A percentile compares a stretch with the other conserved stretches of the same genome.
Conservation (phyloP, 306 rosid genomes). For the Spatholobus suberectus region DNA sequence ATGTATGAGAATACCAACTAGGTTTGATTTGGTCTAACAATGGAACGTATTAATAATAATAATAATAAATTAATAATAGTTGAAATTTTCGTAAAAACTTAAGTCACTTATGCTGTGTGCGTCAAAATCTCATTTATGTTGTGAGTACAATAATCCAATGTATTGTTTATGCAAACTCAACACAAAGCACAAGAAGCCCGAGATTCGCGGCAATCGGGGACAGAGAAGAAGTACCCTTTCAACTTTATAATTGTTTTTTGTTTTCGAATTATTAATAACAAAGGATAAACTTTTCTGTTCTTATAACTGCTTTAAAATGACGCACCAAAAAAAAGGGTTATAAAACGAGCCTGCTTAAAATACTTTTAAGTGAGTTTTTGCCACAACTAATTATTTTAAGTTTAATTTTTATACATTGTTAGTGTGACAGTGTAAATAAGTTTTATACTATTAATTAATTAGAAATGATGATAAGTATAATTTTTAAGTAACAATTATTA, state of each 20-base stretch:
- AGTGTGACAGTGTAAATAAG: no score
- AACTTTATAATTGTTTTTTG: not conserved
- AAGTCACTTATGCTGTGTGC: not conserved
- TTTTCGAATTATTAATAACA: not conserved
- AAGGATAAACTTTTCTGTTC: not conserved
- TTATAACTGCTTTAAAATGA: not conserved
- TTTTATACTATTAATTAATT: no score
- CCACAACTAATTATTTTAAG: no score
- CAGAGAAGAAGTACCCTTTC: not conserved
- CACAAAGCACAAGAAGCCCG: not conserved
- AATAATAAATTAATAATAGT: not conserved
- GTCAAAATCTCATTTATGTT: not conserved
- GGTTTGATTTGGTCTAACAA: conserved; percentile 1
- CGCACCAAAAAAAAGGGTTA: no score
- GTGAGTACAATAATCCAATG: not conserved
- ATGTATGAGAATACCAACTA: not conserved
- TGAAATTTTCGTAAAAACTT: not conserved
- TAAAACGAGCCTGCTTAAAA: not conserved
- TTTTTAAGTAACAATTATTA: no score
- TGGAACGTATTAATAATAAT: not conserved
- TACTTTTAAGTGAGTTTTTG: no score
- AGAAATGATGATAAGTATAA: no score
- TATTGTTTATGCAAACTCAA: not conserved
- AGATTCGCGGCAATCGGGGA: not conserved
- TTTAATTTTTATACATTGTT: no score